Base-by-base conservation (phyloP, 1,139 yeast genomes). In the Candida pseudoviswanathii region DNA sequence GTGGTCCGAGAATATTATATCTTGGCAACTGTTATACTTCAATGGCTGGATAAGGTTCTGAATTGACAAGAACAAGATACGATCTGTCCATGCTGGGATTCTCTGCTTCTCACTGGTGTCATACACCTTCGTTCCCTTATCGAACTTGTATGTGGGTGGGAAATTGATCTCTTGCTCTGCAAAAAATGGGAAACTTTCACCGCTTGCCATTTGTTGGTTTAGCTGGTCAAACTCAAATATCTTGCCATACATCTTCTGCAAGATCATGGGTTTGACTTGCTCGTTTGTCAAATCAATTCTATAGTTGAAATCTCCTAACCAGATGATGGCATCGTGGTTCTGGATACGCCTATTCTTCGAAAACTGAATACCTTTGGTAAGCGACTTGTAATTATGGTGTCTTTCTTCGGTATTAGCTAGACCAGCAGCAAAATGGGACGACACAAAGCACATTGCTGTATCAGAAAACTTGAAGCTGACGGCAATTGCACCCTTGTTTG, bases 71-170 rank as follows among this genome's bases (percentile, higher is more conserved):
- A 61, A 63, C 22, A 87, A 66, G 24, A 86, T 78, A 45, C 97
- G 76, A 66, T 94, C 99, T 6, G 98, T 92, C 99, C 99, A 94
- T 0, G 98, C 94, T 0, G 99, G 99, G 0, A 90, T 84, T 58
- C 99, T 80, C 59, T 87, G 94, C 66, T 94, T 94, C 62, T 92
- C 98, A 42, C 96, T 86, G 2, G 92, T 77, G 62, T 91, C 97
- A 58, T 94, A 94, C 10, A 61, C 67, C 54, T 80, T 79, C 1
- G 91, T 82, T 2, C 96, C 96, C 52, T 87, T 84, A 64, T 94
- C 97, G 66, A 84, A 94, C 66, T 94, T 94, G 70, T 94, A 94
- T 2, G 99, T 94, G 4, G 99, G 99, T 4, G 83, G 77, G 61
- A 94, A 94, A 46, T 74, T 77, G 49, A 94, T 82, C 41, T 86